These are phyloP conservation scores for Elongisporangium senticosum DNA, from an alignment of 352 stramenopile species.

Conservation along the genomic window DNA sequence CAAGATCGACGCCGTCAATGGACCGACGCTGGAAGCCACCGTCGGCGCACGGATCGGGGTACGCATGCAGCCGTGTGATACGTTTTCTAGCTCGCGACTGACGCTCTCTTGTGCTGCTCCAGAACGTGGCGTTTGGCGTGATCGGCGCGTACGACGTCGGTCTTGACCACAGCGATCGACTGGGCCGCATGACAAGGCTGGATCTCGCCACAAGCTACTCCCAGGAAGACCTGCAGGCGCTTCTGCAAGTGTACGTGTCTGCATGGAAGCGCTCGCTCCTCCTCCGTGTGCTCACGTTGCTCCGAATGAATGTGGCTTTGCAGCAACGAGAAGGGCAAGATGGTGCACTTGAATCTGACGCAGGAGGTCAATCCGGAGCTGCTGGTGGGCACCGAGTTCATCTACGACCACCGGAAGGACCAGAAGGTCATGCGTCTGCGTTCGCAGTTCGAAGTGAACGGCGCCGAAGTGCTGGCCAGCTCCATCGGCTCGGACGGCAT, in stretches of 20 bases:
- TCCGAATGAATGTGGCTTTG: not conserved
- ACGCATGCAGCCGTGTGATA: not conserved
- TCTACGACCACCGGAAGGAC: conserved; percentile 65
- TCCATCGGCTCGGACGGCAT: conserved; percentile 74
- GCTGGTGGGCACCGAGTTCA: conserved; percentile 56
- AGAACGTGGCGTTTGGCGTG: conserved; percentile 36
- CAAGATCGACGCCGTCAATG: conserved; percentile 79
- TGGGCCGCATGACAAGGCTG: conserved; percentile 58
- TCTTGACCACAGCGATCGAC: conserved; percentile 67
- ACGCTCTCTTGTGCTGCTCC: not conserved
- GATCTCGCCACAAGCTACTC: conserved; percentile 54
- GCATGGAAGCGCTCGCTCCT: conserved; percentile 2
- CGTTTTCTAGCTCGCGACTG: not conserved
- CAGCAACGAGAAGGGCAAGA: conserved; percentile 65
- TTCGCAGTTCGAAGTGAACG: conserved; percentile 44
- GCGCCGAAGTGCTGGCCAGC: conserved; percentile 39
- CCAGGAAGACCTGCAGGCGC: conserved; percentile 53
- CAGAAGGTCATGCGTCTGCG: conserved; percentile 54
- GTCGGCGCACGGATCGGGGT: conserved; percentile 41
- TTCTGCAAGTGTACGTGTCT: conserved; percentile 67
- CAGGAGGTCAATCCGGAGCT: conserved; percentile 50
- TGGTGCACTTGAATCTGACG: conserved; percentile 53
- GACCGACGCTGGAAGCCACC: conserved; percentile 61
- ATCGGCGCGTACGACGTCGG: conserved; percentile 75
- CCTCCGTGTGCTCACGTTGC: not conserved